Conservation (phyloP, 164 flowering plant genomes). For the Nymphaea colorata region DNA sequence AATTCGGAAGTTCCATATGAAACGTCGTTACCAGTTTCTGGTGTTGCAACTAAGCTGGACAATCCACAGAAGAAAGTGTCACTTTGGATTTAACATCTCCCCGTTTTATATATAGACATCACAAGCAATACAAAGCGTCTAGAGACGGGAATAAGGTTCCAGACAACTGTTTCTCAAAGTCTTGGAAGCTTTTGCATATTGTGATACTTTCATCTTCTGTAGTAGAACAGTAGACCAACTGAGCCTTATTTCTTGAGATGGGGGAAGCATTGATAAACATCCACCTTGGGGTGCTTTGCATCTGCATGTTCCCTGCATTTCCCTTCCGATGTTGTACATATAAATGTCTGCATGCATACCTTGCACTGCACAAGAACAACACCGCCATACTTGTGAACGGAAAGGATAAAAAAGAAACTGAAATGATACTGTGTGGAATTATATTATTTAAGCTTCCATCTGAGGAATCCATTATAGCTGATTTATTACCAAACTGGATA, state of each 20-base stretch:
- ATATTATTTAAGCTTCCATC: neutral
- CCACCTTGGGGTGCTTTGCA: constrained; percentile 79
- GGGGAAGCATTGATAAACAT: constrained; percentile 53
- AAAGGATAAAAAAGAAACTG: neutral
- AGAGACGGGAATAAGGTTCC: no score
- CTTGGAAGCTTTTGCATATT: no score
- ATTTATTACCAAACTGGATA: no score
- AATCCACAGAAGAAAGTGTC: no score
- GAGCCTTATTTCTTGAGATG: constrained; percentile 54
- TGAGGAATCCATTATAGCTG: constrained; percentile 20
- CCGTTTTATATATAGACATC: no score
- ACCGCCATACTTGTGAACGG: neutral
- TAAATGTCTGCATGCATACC: constrained; percentile 94
- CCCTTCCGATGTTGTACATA: constrained; percentile 82
- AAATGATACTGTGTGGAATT: neutral
- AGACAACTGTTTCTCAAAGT: no score
- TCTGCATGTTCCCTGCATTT: constrained; percentile 94
- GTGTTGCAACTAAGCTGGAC: no score
- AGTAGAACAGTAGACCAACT: neutral
- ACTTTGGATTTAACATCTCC: no score
- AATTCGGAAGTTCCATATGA: no score
- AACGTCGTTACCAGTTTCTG: no score
- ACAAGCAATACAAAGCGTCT: no score
- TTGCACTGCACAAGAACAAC: constrained; percentile 49
- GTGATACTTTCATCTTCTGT: no score